Evolutionary conservation across 2,329 filamentous ascomycete species (phyloP).

Genomic region (Epichloe amarillans): DNA sequence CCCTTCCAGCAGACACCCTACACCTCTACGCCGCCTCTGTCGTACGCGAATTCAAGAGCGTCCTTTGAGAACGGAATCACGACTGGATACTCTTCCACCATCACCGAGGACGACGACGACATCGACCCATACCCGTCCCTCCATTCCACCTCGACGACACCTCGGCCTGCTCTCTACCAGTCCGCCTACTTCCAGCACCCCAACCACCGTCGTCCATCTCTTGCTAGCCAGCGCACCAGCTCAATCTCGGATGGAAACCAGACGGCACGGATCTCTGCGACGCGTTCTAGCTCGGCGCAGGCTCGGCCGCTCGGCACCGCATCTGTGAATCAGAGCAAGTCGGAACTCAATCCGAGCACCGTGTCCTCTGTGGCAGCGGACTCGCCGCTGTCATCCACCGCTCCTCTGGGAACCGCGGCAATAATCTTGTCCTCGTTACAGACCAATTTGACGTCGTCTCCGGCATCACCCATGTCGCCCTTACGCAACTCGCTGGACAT

Average conservation of each 20-base stretch:
- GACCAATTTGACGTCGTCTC: conserved; percentile 14
- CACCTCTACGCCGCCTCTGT: conserved; percentile 44
- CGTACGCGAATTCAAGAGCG: conserved; percentile 42
- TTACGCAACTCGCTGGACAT: conserved; percentile 46
- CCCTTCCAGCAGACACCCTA: conserved; percentile 52
- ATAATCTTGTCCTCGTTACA: conserved; percentile 16
- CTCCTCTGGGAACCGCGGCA: conserved; percentile 13
- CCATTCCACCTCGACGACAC: conserved; percentile 6
- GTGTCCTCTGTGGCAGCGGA: conserved; percentile 18
- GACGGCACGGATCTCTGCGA: conserved; percentile 13
- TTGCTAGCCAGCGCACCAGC: conserved; percentile 21
- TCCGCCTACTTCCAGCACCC: conserved; percentile 9
- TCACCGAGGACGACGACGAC: conserved; percentile 36
- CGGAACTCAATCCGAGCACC: conserved; percentile 31
- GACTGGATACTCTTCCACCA: conserved; percentile 35
- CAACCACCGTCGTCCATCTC: conserved; percentile 17
- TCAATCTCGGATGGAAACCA: conserved; percentile 21
- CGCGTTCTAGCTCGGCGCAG: conserved; percentile 16
- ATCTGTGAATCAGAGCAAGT: conserved; percentile 27
- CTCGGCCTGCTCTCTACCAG: conserved; percentile 3
- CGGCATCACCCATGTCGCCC: conserved; percentile 31
- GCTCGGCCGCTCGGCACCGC: conserved; percentile 26
- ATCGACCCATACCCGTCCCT: conserved; percentile 11
- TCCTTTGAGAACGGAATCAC: conserved; percentile 31
- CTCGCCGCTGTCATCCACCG: conserved; percentile 19